phyloP scores from a whole-genome alignment of 306 rosid species.

The Fragaria vesca region DNA sequence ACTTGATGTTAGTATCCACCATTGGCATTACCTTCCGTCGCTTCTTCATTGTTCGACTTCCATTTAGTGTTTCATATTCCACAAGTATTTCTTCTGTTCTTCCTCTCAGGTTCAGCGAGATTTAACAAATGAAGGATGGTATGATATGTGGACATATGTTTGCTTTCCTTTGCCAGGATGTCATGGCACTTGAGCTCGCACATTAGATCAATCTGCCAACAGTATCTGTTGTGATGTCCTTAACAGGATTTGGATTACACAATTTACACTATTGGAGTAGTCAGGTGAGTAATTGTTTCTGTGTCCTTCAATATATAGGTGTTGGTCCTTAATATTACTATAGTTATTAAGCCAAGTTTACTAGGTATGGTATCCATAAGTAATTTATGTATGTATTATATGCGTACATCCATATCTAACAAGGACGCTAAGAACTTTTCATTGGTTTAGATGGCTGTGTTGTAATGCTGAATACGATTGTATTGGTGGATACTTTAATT shows the following conservation, averaged over 20 bases:
- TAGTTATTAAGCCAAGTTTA: background rate
- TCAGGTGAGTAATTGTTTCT: slow-evolving; percentile 57
- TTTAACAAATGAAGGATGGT: slow-evolving; percentile 54
- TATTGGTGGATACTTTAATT: background rate
- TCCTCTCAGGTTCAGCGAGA: slow-evolving; percentile 71
- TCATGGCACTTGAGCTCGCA: slow-evolving; percentile 80
- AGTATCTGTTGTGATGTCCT: slow-evolving; percentile 81
- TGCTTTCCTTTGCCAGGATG: slow-evolving; percentile 73
- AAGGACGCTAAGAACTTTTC: background rate
- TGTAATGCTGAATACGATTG: background rate
- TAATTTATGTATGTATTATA: background rate
- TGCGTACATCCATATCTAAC: background rate
- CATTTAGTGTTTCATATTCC: background rate
- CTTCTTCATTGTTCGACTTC: background rate
- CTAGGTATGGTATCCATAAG: background rate
- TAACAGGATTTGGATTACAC: slow-evolving; percentile 96
- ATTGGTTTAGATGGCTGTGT: background rate
- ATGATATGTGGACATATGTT: slow-evolving; percentile 57
- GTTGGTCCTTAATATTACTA: background rate
- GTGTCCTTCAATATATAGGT: no score
- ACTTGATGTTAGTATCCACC: slow-evolving; percentile 19
- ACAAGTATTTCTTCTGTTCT: slow-evolving; percentile 15
- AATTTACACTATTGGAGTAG: slow-evolving; percentile 86
- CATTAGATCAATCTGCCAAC: slow-evolving; percentile 73
- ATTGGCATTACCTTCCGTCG: background rate